A percentile compares a stretch with the other conserved stretches of the same genome.
Conservation (phyloP, 371 early-diverging fungal species). For the Mortierella sp. region DNA sequence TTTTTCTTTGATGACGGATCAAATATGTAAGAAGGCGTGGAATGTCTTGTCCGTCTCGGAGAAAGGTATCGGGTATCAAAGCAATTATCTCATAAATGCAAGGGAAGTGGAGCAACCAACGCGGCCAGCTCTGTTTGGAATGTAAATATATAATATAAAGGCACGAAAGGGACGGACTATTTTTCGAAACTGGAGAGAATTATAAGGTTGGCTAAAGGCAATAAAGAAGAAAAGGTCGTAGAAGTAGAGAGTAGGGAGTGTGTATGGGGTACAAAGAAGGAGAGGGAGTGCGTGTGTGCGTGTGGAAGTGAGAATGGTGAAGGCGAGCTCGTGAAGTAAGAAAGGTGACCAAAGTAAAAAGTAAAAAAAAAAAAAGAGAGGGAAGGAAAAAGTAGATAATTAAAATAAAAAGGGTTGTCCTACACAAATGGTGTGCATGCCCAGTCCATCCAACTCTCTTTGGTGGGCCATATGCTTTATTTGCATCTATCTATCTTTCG, state of each 20-base stretch:
- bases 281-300: constrained; percentile 2
- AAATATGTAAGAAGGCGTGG: neutral
- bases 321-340: neutral
- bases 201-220: neutral
- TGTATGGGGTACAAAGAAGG: neutral
- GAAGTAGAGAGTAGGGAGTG: neutral
- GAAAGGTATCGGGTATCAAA: neutral
- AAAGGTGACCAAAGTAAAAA: neutral
- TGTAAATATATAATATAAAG: constrained; percentile 16
- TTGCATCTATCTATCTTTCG: neutral
- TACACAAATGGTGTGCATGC: constrained; percentile 4
- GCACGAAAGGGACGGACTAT: neutral
- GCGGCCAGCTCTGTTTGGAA: constrained; percentile 14
- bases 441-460: neutral
- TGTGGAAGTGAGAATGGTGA: too few species aligned
- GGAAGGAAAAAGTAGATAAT: neutral
- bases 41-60: neutral
- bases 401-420: constrained; percentile 1
- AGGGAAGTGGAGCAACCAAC: neutral
- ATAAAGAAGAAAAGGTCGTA: neutral
- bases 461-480: neutral
- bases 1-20: neutral
- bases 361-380: constrained; percentile 1
- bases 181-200: neutral
- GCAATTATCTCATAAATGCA: neutral